A percentile compares a stretch with the other conserved stretches of the same genome.
phyloP scores from a whole-genome alignment of 2,329 filamentous ascomycete genomes.

The Scytalidium sp. region DNA sequence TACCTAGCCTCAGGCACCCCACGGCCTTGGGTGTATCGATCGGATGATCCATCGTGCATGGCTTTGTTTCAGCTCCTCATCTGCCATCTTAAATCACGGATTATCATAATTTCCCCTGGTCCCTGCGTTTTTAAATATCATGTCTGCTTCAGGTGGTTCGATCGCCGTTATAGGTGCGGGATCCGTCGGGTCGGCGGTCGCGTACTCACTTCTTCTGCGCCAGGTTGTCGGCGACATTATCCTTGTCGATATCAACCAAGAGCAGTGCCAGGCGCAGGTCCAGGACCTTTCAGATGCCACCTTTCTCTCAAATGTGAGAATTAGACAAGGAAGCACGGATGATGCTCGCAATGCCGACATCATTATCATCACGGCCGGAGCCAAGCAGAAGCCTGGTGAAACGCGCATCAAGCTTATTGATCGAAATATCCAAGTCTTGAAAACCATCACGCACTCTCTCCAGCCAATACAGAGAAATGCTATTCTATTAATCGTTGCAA shows the following conservation, averaged over 20 bases:
- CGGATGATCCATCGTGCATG: no score
- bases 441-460: conserved; percentile 44
- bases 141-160: conserved; percentile 8
- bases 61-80: no score
- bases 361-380: conserved; percentile 51
- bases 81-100: no score
- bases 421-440: conserved; percentile 45
- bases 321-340: conserved; percentile 39
- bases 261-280: conserved; percentile 45
- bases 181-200: conserved; percentile 47
- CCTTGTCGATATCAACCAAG: conserved; percentile 48
- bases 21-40: no score
- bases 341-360: conserved; percentile 53
- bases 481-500: conserved; percentile 49
- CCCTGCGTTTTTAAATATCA: no score
- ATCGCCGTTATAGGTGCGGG: conserved; percentile 51
- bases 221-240: conserved; percentile 49
- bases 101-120: no score
- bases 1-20: no score
- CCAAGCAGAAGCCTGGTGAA: conserved; percentile 40
- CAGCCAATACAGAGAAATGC: conserved; percentile 43
- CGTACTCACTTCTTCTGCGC: conserved; percentile 47
- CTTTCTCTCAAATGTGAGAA: conserved; percentile 40
- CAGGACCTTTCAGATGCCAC: conserved; percentile 50
- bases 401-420: conserved; percentile 43